phyloP scores from a whole-genome alignment of 768 basidiomycete species.

The Lactifluus pinguis region DNA sequence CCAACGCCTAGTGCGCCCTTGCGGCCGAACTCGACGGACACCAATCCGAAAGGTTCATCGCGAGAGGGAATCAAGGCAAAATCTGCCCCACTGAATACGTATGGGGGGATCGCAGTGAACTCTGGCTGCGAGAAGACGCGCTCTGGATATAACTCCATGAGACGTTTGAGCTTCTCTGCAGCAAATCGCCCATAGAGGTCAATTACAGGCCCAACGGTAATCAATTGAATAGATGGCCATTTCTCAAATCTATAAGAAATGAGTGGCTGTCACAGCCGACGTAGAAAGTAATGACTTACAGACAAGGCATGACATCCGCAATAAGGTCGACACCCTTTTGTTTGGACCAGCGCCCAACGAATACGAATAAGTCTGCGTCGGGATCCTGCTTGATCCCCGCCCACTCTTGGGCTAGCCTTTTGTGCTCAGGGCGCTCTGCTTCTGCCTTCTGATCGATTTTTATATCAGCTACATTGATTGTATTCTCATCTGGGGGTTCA shows the following conservation, averaged over 20 bases:
- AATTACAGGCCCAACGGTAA: conserved; percentile 89
- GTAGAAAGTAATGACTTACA: conserved; percentile 40
- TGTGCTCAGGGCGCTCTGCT: conserved; percentile 82
- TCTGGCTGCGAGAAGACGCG: conserved; percentile 95
- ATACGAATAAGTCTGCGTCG: conserved; percentile 83
- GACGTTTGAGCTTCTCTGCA: conserved; percentile 83
- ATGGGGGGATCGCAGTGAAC: conserved; percentile 89
- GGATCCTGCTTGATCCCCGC: conserved; percentile 89
- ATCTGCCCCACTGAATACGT: conserved; percentile 89
- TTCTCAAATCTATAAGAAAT: conserved; percentile 59
- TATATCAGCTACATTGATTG: conserved; percentile 60
- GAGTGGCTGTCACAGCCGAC: conserved; percentile 9
- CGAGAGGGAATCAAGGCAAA: conserved; percentile 93
- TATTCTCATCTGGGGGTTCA: conserved; percentile 78
- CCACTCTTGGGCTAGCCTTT: conserved; percentile 93
- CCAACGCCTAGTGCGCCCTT: conserved; percentile 96
- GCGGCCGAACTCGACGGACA: conserved; percentile 92
- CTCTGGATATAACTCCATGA: conserved; percentile 94
- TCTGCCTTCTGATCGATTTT: conserved; percentile 75
- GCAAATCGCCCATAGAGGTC: conserved; percentile 94
- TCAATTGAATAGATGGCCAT: conserved; percentile 74
- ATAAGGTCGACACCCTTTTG: conserved; percentile 98
- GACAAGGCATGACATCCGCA: conserved; percentile 85
- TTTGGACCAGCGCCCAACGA: conserved; percentile 97
- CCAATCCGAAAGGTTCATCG: conserved; percentile 93